Evolutionary conservation across 371 early-diverging fungal genomes (phyloP), one percentile per base, ranked within the genome.

Genomic region (Neoconidiobolus thromboides): DNA sequence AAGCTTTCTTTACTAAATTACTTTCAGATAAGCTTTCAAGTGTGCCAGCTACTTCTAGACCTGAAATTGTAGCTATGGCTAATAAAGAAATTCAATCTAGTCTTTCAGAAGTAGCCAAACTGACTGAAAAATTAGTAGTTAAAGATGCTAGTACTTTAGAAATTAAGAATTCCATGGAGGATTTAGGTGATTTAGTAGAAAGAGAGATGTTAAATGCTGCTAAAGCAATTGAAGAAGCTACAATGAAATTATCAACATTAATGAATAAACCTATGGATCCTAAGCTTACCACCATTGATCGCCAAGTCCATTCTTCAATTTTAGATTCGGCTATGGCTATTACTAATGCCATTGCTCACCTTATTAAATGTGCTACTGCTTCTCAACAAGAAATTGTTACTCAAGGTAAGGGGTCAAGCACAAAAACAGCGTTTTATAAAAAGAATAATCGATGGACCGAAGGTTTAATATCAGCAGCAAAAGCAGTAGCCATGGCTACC

Each of bases 381-480:
- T 86, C 91, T 9, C 96, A 97, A 69, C 86, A 93, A 67, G 98
- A 97, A 71, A 91, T 95, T 73, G 96, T 95, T 2, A 82, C 91
- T 0, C 87, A 93, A 67, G 94, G 94, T 15, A 78, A 86, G 46
- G 94, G 91, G 0, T 68, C 81, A 1, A 77, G 82, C n/a, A 80
- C 87, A 43, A 85, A 85, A 53, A 85, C 86, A 2, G 91, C 89
- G 0, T 96, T 94, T 68, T 97, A 97, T 80, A 95, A 95, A 69
- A 94, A 95, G 78, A 90, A 97, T 73, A 92, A 92, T 75, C 83
- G 93, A 63, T 97, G 98, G 98, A 97, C 95, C 1, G 96, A 97
- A 67, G 98, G 98, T 15, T 77, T 97, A 40, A 93, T 97, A 58
- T 89, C 92, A 1, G 98, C 98, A 0, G 96, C 98, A 51, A 90